phyloP scores from a whole-genome alignment of 1,284 basidiomycete genomes.

The Pseudozyma pruni region DNA sequence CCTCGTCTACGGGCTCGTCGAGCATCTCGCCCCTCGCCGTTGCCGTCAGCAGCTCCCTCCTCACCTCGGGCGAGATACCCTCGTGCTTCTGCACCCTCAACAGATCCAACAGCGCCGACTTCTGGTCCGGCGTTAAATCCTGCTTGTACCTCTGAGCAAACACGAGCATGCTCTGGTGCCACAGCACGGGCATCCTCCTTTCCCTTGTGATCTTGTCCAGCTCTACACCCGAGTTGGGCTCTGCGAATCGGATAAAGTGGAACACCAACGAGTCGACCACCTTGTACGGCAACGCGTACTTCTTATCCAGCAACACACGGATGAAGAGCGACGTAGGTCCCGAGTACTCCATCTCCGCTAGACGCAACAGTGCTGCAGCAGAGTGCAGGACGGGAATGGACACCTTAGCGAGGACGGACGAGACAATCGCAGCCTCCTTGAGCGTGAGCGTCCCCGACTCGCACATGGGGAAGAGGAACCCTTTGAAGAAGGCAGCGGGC shows the following conservation, averaged over 20 bases:
- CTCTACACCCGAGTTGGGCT: slow-evolving; percentile 63
- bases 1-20: slow-evolving; percentile 61
- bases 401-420: slow-evolving; percentile 88
- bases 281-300: slow-evolving; percentile 97
- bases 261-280: slow-evolving; percentile 97
- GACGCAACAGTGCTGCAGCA: slow-evolving; percentile 89
- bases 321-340: slow-evolving; percentile 97
- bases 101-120: slow-evolving; percentile 94
- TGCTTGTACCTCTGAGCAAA: slow-evolving; percentile 96
- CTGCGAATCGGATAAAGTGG: slow-evolving; percentile 93
- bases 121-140: slow-evolving; percentile 97
- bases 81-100: slow-evolving; percentile 86
- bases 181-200: slow-evolving; percentile 79
- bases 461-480: slow-evolving; percentile 93
- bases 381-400: slow-evolving; percentile 96
- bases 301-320: slow-evolving; percentile 95
- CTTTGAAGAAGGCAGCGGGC: slow-evolving; percentile 98
- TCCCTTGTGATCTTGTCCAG: slow-evolving; percentile 53
- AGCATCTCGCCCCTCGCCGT: slow-evolving; percentile 71
- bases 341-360: slow-evolving; percentile 94
- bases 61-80: slow-evolving; percentile 88
- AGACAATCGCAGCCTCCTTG: slow-evolving; percentile 94
- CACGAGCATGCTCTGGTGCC: slow-evolving; percentile 96
- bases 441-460: slow-evolving; percentile 83
- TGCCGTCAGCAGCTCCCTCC: slow-evolving; percentile 77